Evolutionary conservation across 306 rosid genomes (phyloP), one percentile per base, ranked within the genome.

Genomic region (Cercis canadensis): DNA sequence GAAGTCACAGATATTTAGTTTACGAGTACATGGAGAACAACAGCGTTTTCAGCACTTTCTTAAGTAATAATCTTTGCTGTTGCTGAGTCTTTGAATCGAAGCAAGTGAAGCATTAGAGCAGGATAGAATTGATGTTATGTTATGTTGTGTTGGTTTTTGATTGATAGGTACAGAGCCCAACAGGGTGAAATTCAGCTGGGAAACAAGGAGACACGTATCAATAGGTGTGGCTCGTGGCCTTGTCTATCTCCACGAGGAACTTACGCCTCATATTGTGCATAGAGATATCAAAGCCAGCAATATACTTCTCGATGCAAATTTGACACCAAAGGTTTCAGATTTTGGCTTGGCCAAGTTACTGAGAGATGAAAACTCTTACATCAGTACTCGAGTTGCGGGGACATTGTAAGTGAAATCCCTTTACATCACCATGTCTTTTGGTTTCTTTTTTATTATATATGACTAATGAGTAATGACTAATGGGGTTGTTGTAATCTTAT

Each of bases 321-420:
- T 91, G 29, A 83, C 18, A 4, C 91, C 99, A 0, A 91, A 87
- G 73, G 77, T 94, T 75, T 75, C 97, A 0, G 99, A 94, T 73
- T 91, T 94, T 11, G 99, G 99, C 24, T 80, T 94, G 50, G 87
- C 99, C 0, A 94, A 85, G 80, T 49, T 94, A 49, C 51, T 87
- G 2, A 77, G 74, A 80, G 96, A 91, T 7, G 83, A 86, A 65
- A 32, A 24, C n/a, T 86, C 99, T 63, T 76, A 91, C 79, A 70
- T 94, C 31, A 89, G 97, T 67, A 94, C 97, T 36, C 86, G 82
- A 58, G 99, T 94, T 71, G 99, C 97, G 0, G 99, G 99, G 63
- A 94, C 99, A 89, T 65, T 94, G 99, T 94, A 67, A 87, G 97
- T 85, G 50, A 45, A 39, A 24, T 36, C 55, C 39, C 7, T 34